Evolutionary conservation across 2,329 filamentous ascomycete genomes (phyloP).

Genomic region (Scedosporium boydii): DNA sequence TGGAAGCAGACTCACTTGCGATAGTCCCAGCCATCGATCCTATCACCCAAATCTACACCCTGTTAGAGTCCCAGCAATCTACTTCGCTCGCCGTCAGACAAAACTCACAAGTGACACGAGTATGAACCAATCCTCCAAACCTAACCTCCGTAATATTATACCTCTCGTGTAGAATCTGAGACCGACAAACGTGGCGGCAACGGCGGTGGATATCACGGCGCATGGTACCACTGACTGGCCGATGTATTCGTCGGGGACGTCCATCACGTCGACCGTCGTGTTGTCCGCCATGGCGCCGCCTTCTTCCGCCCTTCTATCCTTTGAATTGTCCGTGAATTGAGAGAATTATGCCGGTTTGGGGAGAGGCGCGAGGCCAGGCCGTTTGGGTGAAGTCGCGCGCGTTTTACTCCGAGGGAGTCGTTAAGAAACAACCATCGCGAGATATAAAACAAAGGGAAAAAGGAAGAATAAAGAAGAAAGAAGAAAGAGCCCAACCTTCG

Average conservation of each 20-base stretch:
- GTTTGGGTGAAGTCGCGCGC: no score
- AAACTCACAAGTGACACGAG: conserved; percentile 16
- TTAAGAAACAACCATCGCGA: no score
- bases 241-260: conserved; percentile 9
- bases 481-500: neutral
- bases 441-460: no score
- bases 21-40: conserved; percentile 8
- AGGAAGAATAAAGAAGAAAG: neutral
- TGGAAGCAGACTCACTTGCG: conserved; percentile 7
- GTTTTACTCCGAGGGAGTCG: neutral
- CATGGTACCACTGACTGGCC: conserved; percentile 11
- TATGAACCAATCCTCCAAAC: conserved; percentile 24
- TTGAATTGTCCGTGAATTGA: no score
- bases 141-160: conserved; percentile 21
- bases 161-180: conserved; percentile 24
- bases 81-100: neutral
- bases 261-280: neutral
- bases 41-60: conserved; percentile 6
- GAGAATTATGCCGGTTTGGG: no score
- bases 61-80: neutral
- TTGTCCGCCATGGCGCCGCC: neutral
- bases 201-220: conserved; percentile 10
- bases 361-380: no score
- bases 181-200: conserved; percentile 19
- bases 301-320: no score